Evolutionary conservation across 2,329 filamentous ascomycete genomes (phyloP).

Genomic region (Atkinsonella hypoxylon): DNA sequence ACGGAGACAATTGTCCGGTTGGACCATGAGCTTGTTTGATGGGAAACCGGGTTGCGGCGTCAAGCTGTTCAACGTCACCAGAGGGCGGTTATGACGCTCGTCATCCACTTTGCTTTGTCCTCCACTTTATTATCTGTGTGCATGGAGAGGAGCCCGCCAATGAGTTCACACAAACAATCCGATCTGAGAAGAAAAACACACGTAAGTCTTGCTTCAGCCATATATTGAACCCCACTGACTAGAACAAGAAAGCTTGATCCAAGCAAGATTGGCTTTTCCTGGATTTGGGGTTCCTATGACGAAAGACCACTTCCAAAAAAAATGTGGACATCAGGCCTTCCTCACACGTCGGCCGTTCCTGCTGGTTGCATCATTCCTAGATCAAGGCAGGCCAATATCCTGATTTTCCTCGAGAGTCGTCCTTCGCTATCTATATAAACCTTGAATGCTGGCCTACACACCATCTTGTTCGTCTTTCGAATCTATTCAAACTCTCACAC

Average conservation of each 20-base stretch:
- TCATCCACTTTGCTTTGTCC: neutral
- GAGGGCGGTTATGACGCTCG: conserved; percentile 6
- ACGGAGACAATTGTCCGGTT: conserved; percentile 2
- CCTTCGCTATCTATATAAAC: conserved; percentile 6
- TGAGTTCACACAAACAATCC: neutral
- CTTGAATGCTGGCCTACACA: neutral
- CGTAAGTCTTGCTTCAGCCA: conserved; percentile 1
- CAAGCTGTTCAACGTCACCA: conserved; percentile 5
- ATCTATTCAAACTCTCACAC: neutral
- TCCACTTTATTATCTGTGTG: conserved; percentile 1
- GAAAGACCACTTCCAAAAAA: neutral
- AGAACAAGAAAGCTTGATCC: neutral
- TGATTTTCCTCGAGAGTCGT: neutral
- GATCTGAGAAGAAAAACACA: neutral
- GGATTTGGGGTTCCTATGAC: conserved; percentile 3
- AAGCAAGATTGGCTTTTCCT: neutral
- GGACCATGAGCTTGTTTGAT: neutral
- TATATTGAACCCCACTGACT: neutral
- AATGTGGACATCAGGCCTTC: neutral
- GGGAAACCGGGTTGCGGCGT: neutral
- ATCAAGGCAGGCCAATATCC: neutral
- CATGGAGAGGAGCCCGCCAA: neutral
- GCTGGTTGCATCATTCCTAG: conserved; percentile 3
- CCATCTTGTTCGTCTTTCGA: neutral
- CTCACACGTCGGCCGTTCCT: neutral